Percentiles rank a stretch among this genome's conserved stretches.
Conservation (phyloP, 495 filamentous ascomycete species). For the Aspergillus ellipticus region DNA sequence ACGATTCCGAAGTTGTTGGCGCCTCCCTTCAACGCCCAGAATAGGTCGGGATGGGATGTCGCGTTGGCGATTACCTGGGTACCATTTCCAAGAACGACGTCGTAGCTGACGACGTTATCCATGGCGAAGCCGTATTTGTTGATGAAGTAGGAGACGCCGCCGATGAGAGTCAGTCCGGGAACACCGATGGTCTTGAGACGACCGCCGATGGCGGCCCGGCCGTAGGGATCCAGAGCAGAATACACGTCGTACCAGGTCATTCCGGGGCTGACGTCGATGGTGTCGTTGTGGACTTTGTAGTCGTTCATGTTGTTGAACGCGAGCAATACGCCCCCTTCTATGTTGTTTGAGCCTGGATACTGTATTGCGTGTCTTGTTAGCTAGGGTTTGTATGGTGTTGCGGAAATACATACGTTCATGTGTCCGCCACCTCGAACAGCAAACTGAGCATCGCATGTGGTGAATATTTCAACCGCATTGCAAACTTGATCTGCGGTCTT, state of each 20-base stretch:
- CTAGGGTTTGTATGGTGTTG: no score
- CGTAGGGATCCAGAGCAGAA: constrained; percentile 29
- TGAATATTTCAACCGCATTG: constrained; percentile 17
- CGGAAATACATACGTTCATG: constrained; percentile 23
- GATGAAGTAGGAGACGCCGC: not conserved
- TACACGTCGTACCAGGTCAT: constrained; percentile 41
- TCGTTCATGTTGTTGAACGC: constrained; percentile 16
- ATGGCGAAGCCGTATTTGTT: not conserved
- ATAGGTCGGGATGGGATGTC: not conserved
- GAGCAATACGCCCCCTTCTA: constrained; percentile 25
- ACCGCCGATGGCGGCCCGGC: constrained; percentile 45
- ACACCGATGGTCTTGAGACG: constrained; percentile 41
- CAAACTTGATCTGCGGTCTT: constrained; percentile 24
- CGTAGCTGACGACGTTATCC: not conserved
- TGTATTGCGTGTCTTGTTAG: not conserved
- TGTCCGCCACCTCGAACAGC: constrained; percentile 37
- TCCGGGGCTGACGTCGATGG: constrained; percentile 33
- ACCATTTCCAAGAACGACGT: not conserved
- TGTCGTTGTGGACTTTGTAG: constrained; percentile 14
- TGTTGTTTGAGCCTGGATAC: constrained; percentile 30
- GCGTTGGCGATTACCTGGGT: not conserved
- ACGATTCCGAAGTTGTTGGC: constrained; percentile 4
- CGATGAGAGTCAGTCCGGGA: constrained; percentile 17
- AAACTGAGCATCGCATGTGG: constrained; percentile 26
- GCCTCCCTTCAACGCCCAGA: constrained; percentile 2